Evolutionary conservation across 306 rosid species (phyloP), one percentile per base, ranked within the genome.

Genomic region (Ormosia semicastrata): DNA sequence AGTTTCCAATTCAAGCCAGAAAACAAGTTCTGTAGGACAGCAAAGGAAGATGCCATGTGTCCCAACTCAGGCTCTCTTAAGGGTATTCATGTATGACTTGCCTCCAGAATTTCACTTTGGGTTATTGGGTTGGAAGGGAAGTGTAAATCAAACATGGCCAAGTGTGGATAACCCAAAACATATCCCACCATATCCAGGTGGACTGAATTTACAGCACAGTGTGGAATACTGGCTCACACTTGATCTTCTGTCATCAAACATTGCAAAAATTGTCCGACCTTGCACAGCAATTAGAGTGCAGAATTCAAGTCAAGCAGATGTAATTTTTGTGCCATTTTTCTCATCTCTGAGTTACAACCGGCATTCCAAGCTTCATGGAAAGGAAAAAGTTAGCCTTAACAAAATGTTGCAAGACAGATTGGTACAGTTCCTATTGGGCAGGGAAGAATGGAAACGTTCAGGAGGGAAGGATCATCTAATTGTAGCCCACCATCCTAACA

Each of bases 401-500:
- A 86, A 81, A 86, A 86, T 66, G 87, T 77, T 93, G 86, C 99
- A 95, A 85, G 89, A 88, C 58, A 91, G 80, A 72, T 83, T 95
- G 93, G 93, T 92, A 46, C 72, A 71, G 57, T 95, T 87, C 88
- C 81, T 95, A 60, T 66, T 60, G 77, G 82, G 78, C 49, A 86
- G 2, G 54, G 62, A 87, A 71, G 96, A 90, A 81, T 95, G 99
- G 99, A 82, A 87, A 74, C 88, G 83, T 62, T 74, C 30, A 18
- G 86, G 93, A 32, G 98, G 99, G 62, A 92, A 79, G 79, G 86
- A 95, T 87, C 99, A 95, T 82, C 80, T 93, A 36, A 70, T 95
- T 78, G 87, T 93, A 53, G 95, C 98, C 4, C 98, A 95, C 90
- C 99, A 95, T 83, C 99, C 99, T 57, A 95, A 95, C 79, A 95